phyloP scores from a whole-genome alignment of 306 rosid species.

The Prosopis cineraria region DNA sequence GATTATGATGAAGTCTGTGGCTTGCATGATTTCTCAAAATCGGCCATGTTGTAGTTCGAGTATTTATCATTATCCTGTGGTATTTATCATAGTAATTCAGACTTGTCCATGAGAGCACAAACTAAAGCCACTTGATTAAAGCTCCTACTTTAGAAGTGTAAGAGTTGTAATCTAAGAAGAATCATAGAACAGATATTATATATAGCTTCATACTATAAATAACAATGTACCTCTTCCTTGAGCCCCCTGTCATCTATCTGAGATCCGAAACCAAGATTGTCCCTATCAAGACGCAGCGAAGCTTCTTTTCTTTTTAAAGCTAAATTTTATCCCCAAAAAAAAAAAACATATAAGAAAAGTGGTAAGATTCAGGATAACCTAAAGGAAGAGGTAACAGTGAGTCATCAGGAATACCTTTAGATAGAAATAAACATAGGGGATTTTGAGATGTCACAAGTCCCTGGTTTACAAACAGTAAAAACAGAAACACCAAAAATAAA shows the following conservation, averaged over 20 bases:
- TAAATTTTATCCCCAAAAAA: constrained; percentile 4
- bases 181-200: constrained; percentile 14
- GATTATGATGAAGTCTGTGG: too few species aligned
- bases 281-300: constrained; percentile 33
- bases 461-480: constrained; percentile 42
- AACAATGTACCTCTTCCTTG: constrained; percentile 59
- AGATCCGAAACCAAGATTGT: constrained; percentile 37
- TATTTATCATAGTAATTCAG: too few species aligned
- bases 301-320: constrained; percentile 49
- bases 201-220: not conserved
- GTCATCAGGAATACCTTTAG: constrained; percentile 54
- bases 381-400: not conserved
- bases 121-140: not conserved
- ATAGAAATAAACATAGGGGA: constrained; percentile 59
- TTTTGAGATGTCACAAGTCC: constrained; percentile 62
- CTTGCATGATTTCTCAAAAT: too few species aligned
- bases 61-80: too few species aligned
- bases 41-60: too few species aligned
- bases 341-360: not conserved
- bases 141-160: not conserved
- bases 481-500: not conserved
- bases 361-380: not conserved
- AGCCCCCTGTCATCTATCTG: constrained; percentile 47
- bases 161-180: constrained; percentile 3
- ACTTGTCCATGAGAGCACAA: not conserved